Evolutionary conservation across 495 filamentous ascomycete species (phyloP), one percentile per base, ranked within the genome.

Genomic region (Sabuloglossum arenarium): DNA sequence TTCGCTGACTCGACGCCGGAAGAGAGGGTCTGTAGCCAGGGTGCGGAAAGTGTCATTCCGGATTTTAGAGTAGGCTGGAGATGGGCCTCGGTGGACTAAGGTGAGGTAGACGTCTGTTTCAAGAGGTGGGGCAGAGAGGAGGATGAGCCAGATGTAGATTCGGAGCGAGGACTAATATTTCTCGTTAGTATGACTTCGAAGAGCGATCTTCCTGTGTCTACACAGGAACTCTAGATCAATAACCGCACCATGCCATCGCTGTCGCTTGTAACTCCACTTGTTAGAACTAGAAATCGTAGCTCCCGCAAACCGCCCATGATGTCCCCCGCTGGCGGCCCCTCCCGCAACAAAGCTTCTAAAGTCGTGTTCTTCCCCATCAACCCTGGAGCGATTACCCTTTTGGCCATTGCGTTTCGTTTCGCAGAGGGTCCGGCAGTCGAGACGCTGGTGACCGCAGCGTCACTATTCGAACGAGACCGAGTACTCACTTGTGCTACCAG

Each of bases 31-130:
- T 29, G 89, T 96, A 9, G 89, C 87, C 9, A 99, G 70, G 0
- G 91, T 99, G 60, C 91, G 87, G 64, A 96, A 97, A 28, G 91
- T 94, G 66, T 99, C 91, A 61, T 99, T 94, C 62, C 88, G 85
- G 64, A 99, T 99, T 68, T 99, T 99, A 46, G 85, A 79, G 67
- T 99, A 94, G 14, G 87, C 88, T 1, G 88, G 88, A 0, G 89
- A 96, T 11, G 90, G 82, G 51, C 89, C 89, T 55, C 90, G 88
- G 62, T 91, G 88, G 58, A 97, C 84, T 23, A 99, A 80, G 55
- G 79, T 75, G 57, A 97, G 83, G 64, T 99, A 97, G 53, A 80
- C 73, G 63, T 94, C 84, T 57, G 93, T 94, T 24, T 78, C 73
- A 55, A 96, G 70, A 16, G 94, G 79, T 8, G 86, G 79, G 34